Evolutionary conservation across 495 filamentous ascomycete genomes (phyloP).

Genomic region (Podospora pseudocomata): DNA sequence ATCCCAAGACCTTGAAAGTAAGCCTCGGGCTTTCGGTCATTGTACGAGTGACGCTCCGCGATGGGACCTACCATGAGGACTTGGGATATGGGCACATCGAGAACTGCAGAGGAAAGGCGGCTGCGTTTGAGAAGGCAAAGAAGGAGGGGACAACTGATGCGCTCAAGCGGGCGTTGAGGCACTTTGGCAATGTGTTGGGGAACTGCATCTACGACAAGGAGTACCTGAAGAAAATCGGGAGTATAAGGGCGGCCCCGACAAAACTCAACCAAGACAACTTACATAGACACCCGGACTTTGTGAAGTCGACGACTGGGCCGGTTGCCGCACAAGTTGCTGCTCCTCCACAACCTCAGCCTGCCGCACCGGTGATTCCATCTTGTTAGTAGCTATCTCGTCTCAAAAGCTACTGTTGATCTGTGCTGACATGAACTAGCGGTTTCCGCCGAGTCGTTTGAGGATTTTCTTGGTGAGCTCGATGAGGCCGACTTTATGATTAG

Average conservation of each 20-base stretch:
- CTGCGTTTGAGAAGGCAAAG: conserved; percentile 95
- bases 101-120: conserved; percentile 89
- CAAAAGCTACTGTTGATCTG: neutral
- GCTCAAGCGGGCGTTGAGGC: conserved; percentile 82
- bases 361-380: conserved; percentile 5
- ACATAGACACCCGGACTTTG: conserved; percentile 73
- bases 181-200: conserved; percentile 92
- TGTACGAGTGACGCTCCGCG: conserved; percentile 80
- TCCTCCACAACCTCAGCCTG: conserved; percentile 28
- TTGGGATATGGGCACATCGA: conserved; percentile 94
- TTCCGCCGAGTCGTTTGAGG: conserved; percentile 47
- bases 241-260: conserved; percentile 64
- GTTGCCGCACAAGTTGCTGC: conserved; percentile 28
- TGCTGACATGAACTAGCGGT: conserved; percentile 4
- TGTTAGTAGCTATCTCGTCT: neutral
- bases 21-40: conserved; percentile 82
- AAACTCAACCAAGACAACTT: conserved; percentile 73
- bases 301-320: conserved; percentile 36
- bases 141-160: conserved; percentile 96
- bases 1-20: conserved; percentile 59
- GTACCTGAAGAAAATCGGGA: conserved; percentile 78
- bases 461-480: conserved; percentile 72
- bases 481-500: conserved; percentile 66
- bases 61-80: conserved; percentile 95
- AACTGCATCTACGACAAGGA: conserved; percentile 98